Evolutionary conservation across 129 eudicot species (phyloP).

Genomic region (Flaveria bidentis): DNA sequence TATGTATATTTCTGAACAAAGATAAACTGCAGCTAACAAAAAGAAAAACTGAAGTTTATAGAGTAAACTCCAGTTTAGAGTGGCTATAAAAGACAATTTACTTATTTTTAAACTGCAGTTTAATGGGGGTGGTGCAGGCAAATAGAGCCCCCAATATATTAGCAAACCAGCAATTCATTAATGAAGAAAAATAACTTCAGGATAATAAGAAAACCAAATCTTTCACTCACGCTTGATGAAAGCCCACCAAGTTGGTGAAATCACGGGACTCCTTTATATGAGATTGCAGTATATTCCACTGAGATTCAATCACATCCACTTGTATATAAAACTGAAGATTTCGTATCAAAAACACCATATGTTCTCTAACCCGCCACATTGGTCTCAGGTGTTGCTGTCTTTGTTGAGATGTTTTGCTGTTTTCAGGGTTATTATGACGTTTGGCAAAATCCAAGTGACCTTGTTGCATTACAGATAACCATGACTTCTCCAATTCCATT

Average conservation of each 20-base stretch:
- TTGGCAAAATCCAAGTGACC: slow-evolving; percentile 76
- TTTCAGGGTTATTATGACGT: slow-evolving; percentile 41
- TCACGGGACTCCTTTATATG: slow-evolving; percentile 80
- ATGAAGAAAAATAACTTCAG: slow-evolving; percentile 13
- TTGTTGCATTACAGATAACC: slow-evolving; percentile 95
- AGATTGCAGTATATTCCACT: slow-evolving; percentile 82
- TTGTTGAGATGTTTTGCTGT: slow-evolving; percentile 47
- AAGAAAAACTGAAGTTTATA: too few relatives aligned
- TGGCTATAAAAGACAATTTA: too few relatives aligned
- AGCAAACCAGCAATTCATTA: background rate
- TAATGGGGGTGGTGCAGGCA: too few relatives aligned
- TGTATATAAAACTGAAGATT: slow-evolving; percentile 92
- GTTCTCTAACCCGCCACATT: slow-evolving; percentile 95
- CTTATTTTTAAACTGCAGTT: too few relatives aligned
- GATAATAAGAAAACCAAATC: background rate
- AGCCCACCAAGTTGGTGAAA: slow-evolving; percentile 76
- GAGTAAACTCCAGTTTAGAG: too few relatives aligned
- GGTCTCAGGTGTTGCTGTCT: slow-evolving; percentile 71
- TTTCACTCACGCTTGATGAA: slow-evolving; percentile 84
- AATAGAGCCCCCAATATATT: background rate
- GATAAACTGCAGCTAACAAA: too few relatives aligned
- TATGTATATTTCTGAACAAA: too few relatives aligned
- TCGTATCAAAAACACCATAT: slow-evolving; percentile 90
- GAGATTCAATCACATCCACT: slow-evolving; percentile 97
- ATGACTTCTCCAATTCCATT: slow-evolving; percentile 92